phyloP scores from a whole-genome alignment of 2,329 filamentous ascomycete genomes.

The Periconia macrospinosa region DNA sequence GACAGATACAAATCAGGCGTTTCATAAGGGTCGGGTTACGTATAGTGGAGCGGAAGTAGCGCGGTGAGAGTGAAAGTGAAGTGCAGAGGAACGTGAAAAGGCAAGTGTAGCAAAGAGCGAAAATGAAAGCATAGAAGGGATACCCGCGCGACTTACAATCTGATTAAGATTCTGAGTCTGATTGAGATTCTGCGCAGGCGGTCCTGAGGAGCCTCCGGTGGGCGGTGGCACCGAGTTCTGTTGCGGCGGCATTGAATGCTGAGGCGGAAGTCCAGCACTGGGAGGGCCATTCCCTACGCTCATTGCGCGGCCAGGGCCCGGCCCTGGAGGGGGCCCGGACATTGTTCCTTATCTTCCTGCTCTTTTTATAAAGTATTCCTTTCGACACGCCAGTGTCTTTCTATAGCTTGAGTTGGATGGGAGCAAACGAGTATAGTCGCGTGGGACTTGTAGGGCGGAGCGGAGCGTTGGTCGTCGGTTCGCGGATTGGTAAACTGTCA shows the following conservation, averaged over 20 bases:
- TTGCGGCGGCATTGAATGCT: conserved; percentile 52
- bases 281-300: conserved; percentile 49
- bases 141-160: conserved; percentile 69
- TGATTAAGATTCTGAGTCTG: conserved; percentile 96
- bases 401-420: neutral
- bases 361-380: neutral
- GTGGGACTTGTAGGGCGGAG: neutral
- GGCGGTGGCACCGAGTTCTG: conserved; percentile 52
- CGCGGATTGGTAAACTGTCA: neutral
- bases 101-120: too few relatives aligned
- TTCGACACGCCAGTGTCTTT: neutral
- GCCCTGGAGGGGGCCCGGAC: conserved; percentile 42
- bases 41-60: neutral
- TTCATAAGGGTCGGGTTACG: too few relatives aligned
- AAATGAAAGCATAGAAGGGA: neutral
- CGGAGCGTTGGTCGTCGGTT: neutral
- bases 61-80: neutral
- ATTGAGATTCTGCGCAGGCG: conserved; percentile 84
- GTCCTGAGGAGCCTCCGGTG: conserved; percentile 47
- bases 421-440: neutral
- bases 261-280: conserved; percentile 41
- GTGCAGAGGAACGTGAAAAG: neutral
- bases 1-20: too few relatives aligned
- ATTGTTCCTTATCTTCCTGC: conserved; percentile 19
- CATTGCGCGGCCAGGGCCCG: conserved; percentile 39